Base-by-base conservation (phyloP, 1,284 basidiomycete genomes). In the Coniferiporia sulphurascens region DNA sequence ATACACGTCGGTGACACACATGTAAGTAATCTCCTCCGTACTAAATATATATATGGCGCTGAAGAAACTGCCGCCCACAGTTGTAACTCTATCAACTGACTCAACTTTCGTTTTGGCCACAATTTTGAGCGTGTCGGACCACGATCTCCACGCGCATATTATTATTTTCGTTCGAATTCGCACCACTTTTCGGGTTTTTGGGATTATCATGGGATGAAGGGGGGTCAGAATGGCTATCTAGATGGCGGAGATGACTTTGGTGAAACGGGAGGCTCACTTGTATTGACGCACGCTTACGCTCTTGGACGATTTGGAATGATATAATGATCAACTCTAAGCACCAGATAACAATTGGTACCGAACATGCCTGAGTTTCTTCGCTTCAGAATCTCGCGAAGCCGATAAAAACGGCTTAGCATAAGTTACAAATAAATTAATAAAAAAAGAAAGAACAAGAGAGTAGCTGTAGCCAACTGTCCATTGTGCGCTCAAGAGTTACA, bases 271-370 rank as follows among this genome's bases (percentile, higher is more conserved):
- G 15, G 35, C 22, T 43, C n/a, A 43, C 17, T 6, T 19, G 22
- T 43, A 43, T 17, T 43, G 35, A 19, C 8, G 22, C 8, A 45
- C 44, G 32, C 17, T 34, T 32, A 53, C 52, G 43, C 15, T 10
- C 43, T 22, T 46, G 43, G 32, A 55, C 43, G 53, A 55, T 44
- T 55, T 34, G 53, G 22, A 55, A 48, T 46, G 53, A 46, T 35
- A 32, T 17, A 51, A 48, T 52, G n/a, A 15, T 44, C 21, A 21
- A 19, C 44, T 13, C 10, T 44, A 17, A 12, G 17, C 10, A 8
- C 10, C 21, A 7, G 44, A 44, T 21, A 7, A 15, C 6, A 43
- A 27, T 27, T 27, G 27, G 27, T 27, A 27, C 27, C 27, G 27
- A 27, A 27, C 27, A 27, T 5, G 27, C 27, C 27, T 27, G 27